Evolutionary conservation across 768 basidiomycete species (phyloP).

Genomic region (Psilocybe subaeruginosa): DNA sequence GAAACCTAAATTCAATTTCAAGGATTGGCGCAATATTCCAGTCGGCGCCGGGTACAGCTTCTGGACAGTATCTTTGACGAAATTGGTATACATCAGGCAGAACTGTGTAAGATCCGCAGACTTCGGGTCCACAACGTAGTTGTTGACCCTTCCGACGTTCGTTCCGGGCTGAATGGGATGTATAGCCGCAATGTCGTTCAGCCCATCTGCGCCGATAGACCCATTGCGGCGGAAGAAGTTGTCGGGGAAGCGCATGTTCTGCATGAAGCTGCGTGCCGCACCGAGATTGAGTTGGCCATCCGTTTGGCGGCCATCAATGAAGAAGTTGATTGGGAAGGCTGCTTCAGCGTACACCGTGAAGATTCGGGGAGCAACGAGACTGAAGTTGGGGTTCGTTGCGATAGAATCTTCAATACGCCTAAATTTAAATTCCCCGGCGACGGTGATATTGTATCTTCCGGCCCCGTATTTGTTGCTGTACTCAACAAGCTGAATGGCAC

Average conservation of each 20-base stretch:
- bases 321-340: conserved; percentile 25
- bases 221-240: conserved; percentile 22
- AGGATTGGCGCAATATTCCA: conserved; percentile 17
- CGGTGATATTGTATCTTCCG: conserved; percentile 28
- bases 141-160: conserved; percentile 21
- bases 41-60: conserved; percentile 24
- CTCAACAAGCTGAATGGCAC: conserved; percentile 16
- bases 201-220: conserved; percentile 13
- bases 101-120: conserved; percentile 20
- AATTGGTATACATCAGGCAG: conserved; percentile 24
- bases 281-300: conserved; percentile 24
- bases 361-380: conserved; percentile 25
- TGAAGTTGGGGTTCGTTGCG: conserved; percentile 27
- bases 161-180: conserved; percentile 23
- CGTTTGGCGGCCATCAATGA: conserved; percentile 25
- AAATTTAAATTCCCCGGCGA: conserved; percentile 25
- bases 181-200: conserved; percentile 5
- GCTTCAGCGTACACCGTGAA: conserved; percentile 28
- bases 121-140: conserved; percentile 21
- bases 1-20: conserved; percentile 21
- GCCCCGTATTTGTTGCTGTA: conserved; percentile 27
- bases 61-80: conserved; percentile 21
- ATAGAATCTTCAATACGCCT: conserved; percentile 29
- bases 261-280: conserved; percentile 26
- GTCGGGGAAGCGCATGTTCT: conserved; percentile 22